phyloP scores from a whole-genome alignment of 176 grass and related monocot species.

The Pontederia paniculata region DNA sequence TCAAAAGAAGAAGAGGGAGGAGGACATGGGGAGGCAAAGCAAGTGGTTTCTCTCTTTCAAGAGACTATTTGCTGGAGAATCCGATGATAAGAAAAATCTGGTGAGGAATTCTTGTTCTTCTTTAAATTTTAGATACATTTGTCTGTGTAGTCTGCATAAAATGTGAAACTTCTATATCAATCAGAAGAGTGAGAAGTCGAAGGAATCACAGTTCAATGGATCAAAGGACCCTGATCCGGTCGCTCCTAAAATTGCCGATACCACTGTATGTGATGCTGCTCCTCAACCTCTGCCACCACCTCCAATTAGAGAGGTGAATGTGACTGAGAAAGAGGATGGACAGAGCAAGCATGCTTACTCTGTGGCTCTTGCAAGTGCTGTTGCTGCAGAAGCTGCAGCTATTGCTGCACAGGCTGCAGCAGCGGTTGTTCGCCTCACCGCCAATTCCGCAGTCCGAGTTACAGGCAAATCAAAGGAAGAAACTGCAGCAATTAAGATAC shows the following conservation, averaged over 20 bases:
- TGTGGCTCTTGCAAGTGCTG: neutral
- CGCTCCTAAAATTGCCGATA: neutral
- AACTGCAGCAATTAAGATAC: slow-evolving; percentile 62
- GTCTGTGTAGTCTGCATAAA: too few relatives aligned
- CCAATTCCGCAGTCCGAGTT: slow-evolving; percentile 14
- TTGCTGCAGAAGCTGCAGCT: neutral
- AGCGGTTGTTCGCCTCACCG: neutral
- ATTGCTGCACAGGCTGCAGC: neutral
- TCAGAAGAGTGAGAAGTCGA: too few relatives aligned
- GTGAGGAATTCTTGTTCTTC: neutral
- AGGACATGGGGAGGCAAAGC: slow-evolving; percentile 1
- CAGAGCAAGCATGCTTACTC: slow-evolving; percentile 1
- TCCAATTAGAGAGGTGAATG: neutral
- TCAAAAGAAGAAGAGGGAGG: neutral
- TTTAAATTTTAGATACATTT: too few relatives aligned
- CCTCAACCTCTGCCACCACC: neutral
- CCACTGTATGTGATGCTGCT: neutral
- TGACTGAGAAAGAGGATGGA: neutral
- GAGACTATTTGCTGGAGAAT: neutral
- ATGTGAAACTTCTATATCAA: too few relatives aligned
- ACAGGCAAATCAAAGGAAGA: slow-evolving; percentile 42
- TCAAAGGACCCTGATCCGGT: neutral
- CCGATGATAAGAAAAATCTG: neutral
- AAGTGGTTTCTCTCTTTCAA: neutral
- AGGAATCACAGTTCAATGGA: neutral